These are phyloP conservation scores for Tolypocladium capitatum DNA, from an alignment of 2,329 filamentous ascomycete genomes.

Conservation along the genomic window DNA sequence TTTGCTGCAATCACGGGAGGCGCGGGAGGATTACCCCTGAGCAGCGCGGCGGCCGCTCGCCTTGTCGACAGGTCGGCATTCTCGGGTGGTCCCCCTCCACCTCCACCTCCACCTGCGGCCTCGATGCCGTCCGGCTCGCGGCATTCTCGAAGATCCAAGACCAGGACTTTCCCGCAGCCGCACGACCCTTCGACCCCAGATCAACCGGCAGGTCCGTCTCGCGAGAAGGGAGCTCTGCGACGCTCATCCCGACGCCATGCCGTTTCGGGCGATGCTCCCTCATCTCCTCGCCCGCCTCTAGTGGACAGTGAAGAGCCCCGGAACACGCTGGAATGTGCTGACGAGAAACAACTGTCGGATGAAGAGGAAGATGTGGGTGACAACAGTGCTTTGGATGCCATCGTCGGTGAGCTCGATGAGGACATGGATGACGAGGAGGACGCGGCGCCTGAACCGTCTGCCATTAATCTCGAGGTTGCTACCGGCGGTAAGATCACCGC, in stretches of 20 bases:
- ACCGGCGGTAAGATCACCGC: slow-evolving; percentile 80
- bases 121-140: slow-evolving; percentile 30
- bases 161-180: slow-evolving; percentile 28
- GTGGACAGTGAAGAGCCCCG: slow-evolving; percentile 49
- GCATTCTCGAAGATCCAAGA: slow-evolving; percentile 30
- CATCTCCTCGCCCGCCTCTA: slow-evolving; percentile 36
- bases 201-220: slow-evolving; percentile 33
- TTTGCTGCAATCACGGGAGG: slow-evolving; percentile 69
- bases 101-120: slow-evolving; percentile 13
- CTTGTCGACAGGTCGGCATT: slow-evolving; percentile 32
- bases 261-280: slow-evolving; percentile 36
- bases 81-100: slow-evolving; percentile 21
- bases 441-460: slow-evolving; percentile 57
- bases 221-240: slow-evolving; percentile 45
- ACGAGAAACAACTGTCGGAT: slow-evolving; percentile 71
- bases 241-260: slow-evolving; percentile 51
- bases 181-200: slow-evolving; percentile 28
- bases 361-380: slow-evolving; percentile 58
- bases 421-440: slow-evolving; percentile 64
- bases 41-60: slow-evolving; percentile 28
- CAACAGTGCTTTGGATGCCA: slow-evolving; percentile 59
- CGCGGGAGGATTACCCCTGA: slow-evolving; percentile 48
- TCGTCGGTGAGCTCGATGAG: slow-evolving; percentile 83
- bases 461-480: slow-evolving; percentile 83
- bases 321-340: slow-evolving; percentile 76